These are phyloP conservation scores for Neurospora sp. DNA, from an alignment of 495 filamentous ascomycete genomes.

Conservation along the genomic window DNA sequence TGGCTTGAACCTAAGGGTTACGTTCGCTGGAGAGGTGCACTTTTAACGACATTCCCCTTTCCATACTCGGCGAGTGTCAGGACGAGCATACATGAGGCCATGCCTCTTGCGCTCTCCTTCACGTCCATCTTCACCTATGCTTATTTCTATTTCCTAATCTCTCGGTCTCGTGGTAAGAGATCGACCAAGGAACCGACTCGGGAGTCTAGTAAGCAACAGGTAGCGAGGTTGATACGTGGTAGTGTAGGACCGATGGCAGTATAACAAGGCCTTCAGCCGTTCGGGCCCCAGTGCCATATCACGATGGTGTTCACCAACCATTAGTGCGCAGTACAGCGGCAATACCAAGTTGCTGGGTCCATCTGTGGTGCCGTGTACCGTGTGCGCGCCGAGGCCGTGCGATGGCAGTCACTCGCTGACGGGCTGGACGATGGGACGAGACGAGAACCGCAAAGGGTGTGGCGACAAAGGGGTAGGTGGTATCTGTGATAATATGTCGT, in stretches of 20 bases:
- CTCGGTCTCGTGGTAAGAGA: not conserved
- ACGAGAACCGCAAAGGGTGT: not conserved
- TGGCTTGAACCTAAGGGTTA: not conserved
- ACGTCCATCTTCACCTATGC: not conserved
- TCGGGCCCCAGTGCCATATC: not conserved
- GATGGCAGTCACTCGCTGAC: not conserved
- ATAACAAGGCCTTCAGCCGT: not conserved
- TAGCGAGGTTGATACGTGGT: not conserved
- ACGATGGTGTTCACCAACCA: not conserved
- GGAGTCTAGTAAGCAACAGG: not conserved
- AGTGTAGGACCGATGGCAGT: not conserved
- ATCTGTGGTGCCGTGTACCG: not conserved
- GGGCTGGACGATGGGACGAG: not conserved
- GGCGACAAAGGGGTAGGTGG: not conserved
- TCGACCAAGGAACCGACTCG: not conserved
- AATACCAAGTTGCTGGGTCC: not conserved
- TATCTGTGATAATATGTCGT: not conserved
- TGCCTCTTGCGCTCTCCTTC: not conserved
- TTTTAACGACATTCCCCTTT: not conserved
- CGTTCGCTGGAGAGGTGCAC: not conserved
- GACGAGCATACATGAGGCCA: not conserved
- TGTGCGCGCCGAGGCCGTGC: not conserved
- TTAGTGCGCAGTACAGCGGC: not conserved
- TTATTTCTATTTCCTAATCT: not conserved
- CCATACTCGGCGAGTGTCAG: not conserved